A percentile compares a stretch with the other conserved stretches of the same genome.
These are phyloP conservation scores for Exserohilum rostratum DNA, from an alignment of 2,329 filamentous ascomycete species.

Conservation along the genomic window DNA sequence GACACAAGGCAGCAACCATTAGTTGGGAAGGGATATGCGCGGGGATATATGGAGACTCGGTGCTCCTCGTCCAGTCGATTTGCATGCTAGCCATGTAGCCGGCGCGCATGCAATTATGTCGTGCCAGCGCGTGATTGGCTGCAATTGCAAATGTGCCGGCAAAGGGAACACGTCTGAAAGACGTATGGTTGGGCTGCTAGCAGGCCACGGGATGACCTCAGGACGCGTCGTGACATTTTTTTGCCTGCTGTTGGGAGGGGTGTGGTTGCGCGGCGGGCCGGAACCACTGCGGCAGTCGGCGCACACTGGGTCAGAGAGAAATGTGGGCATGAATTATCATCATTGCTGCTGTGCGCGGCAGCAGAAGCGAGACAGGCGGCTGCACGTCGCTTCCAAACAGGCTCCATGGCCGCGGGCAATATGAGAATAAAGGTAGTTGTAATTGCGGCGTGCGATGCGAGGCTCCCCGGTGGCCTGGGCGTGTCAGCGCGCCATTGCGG, in stretches of 20 bases:
- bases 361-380: too few species aligned
- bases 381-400: too few species aligned
- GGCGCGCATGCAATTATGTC: constrained; percentile 9
- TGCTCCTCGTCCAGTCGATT: constrained; percentile 3
- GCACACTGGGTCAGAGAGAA: not conserved
- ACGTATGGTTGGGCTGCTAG: not conserved
- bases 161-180: constrained; percentile 1
- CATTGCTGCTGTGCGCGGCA: too few species aligned
- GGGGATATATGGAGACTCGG: not conserved
- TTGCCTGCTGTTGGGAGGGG: not conserved
- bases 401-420: not conserved
- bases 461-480: constrained; percentile 13
- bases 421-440: constrained; percentile 6
- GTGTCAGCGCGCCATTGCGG: not conserved
- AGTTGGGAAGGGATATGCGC: too few species aligned
- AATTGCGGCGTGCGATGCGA: too few species aligned
- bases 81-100: not conserved
- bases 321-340: too few species aligned
- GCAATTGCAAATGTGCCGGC: not conserved
- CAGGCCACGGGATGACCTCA: constrained; percentile 7
- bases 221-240: constrained; percentile 16
- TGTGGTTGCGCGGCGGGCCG: not conserved
- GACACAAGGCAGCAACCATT: too few species aligned
- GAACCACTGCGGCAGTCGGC: not conserved
- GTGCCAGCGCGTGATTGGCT: constrained; percentile 14